These are phyloP conservation scores for Eucalyptus camaldulensis DNA, from an alignment of 345 rosid species.

Conservation along the genomic window DNA sequence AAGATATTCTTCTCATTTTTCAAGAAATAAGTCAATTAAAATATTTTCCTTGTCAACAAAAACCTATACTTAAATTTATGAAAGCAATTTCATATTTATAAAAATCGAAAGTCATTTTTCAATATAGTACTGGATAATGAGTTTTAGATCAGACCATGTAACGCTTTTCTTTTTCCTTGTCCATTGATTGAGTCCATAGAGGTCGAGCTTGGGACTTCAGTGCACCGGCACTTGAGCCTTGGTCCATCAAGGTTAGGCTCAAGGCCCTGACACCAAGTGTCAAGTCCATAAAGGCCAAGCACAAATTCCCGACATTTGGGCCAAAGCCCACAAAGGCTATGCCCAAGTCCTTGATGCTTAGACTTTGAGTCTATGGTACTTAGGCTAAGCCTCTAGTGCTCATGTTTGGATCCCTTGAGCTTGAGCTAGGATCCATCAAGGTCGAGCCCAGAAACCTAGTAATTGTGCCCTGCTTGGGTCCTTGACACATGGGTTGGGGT, in stretches of 20 bases:
- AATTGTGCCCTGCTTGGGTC: not conserved
- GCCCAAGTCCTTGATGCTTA: not conserved
- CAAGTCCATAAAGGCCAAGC: not conserved
- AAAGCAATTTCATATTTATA: no score
- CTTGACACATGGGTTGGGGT: not conserved
- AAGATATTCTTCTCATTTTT: not conserved
- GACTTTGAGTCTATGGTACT: not conserved
- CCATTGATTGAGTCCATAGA: not conserved
- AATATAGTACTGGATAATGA: not conserved
- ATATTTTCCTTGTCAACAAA: not conserved
- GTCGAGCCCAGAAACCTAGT: accelerated
- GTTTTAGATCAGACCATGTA: accelerated
- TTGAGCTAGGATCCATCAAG: not conserved
- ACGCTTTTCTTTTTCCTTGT: accelerated
- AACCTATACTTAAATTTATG: no score
- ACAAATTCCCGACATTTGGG: no score
- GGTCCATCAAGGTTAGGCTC: not conserved
- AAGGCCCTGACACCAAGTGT: not conserved
- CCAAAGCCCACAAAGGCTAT: not conserved
- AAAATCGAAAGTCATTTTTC: accelerated
- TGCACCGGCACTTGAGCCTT: not conserved
- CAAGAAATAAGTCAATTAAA: no score
- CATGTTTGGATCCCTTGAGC: not conserved
- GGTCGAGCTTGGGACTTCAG: not conserved
- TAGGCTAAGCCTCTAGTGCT: not conserved